Percentiles rank a stretch among this genome's conserved stretches.
Conservation (phyloP, 1,284 basidiomycete species). For the Caloboletus inedulis region DNA sequence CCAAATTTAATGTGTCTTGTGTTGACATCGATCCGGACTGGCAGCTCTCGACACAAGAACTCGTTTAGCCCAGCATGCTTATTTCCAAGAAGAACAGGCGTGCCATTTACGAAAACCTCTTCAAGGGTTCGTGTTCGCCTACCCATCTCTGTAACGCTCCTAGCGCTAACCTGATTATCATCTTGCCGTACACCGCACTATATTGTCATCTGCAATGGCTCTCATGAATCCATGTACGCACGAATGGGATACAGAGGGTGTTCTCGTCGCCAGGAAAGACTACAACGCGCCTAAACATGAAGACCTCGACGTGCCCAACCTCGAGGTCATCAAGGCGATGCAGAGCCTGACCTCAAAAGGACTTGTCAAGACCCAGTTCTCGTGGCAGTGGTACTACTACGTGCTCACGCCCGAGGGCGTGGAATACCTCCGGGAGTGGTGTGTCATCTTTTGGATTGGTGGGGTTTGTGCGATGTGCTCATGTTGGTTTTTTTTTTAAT, state of each 20-base stretch:
- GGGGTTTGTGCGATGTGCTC: neutral
- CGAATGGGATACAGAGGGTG: conserved; percentile 69
- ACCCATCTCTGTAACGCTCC: neutral
- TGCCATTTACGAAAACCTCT: conserved; percentile 95
- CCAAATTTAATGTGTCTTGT: neutral
- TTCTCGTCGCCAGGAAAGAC: conserved; percentile 99
- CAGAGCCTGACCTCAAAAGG: conserved; percentile 96
- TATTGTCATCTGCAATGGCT: neutral
- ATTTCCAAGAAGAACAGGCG: conserved; percentile 83
- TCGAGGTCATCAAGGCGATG: conserved; percentile 99
- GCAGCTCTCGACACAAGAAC: conserved; percentile 43
- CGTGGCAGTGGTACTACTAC: conserved; percentile 97
- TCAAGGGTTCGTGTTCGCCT: conserved; percentile 73
- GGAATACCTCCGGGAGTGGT: conserved; percentile 93
- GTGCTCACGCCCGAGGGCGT: conserved; percentile 92
- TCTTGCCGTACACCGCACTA: neutral
- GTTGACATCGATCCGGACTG: conserved; percentile 1
- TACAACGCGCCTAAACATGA: conserved; percentile 97
- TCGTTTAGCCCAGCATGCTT: conserved; percentile 64
- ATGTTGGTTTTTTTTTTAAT: neutral
- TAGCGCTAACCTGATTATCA: conserved; percentile 1
- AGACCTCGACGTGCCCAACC: conserved; percentile 95
- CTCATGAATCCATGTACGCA: neutral
- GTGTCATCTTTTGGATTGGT: conserved; percentile 27
- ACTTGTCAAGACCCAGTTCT: conserved; percentile 97